These are phyloP conservation scores for Domatiomyces catenatus DNA, from an alignment of 2,329 filamentous ascomycete species.

Conservation along the genomic window DNA sequence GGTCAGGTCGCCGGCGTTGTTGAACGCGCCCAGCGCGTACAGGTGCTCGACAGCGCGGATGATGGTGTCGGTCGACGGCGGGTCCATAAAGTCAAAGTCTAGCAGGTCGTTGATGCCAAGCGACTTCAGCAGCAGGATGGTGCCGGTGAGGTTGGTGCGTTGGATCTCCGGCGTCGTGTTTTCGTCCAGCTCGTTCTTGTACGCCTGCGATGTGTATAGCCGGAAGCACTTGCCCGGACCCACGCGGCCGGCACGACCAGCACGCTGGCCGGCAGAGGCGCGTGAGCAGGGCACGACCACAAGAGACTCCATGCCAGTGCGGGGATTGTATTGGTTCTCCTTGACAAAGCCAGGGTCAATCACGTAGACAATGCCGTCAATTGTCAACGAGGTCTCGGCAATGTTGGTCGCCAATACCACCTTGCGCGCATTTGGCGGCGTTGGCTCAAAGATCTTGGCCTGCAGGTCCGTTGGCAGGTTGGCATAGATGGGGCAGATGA, in stretches of 20 bases:
- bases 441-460: constrained; percentile 87
- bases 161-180: constrained; percentile 87
- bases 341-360: constrained; percentile 94
- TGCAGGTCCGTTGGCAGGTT: constrained; percentile 84
- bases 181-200: constrained; percentile 88
- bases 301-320: constrained; percentile 81
- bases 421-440: constrained; percentile 78
- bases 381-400: constrained; percentile 91
- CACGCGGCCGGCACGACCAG: constrained; percentile 81
- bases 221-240: constrained; percentile 86
- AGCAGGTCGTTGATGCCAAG: constrained; percentile 85
- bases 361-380: constrained; percentile 98
- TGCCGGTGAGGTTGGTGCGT: constrained; percentile 84
- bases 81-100: constrained; percentile 97
- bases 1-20: constrained; percentile 75
- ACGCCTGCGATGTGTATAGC: constrained; percentile 84
- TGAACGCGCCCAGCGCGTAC: constrained; percentile 78
- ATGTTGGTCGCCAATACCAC: constrained; percentile 98
- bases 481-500: constrained; percentile 87
- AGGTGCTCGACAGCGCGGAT: constrained; percentile 80
- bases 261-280: constrained; percentile 83
- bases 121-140: constrained; percentile 83
- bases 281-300: constrained; percentile 83
- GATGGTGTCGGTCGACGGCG: constrained; percentile 74
- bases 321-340: constrained; percentile 82